Percentiles rank a stretch among this genome's conserved stretches.
Evolutionary conservation across 176 grass and related monocot species (phyloP).

Genomic region (Bonia amplexicaulis): DNA sequence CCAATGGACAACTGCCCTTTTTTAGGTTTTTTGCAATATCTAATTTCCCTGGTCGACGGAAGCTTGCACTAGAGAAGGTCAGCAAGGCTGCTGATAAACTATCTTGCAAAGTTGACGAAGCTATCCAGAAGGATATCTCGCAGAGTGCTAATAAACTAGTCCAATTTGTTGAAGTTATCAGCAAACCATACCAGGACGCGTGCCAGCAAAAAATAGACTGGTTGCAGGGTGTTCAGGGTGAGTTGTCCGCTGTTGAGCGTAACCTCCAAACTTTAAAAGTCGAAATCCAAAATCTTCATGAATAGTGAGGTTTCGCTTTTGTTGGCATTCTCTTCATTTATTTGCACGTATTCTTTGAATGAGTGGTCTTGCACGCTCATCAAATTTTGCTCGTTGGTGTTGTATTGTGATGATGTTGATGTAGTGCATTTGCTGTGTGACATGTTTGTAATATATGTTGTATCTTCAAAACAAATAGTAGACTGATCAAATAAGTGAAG

Average conservation of each 20-base stretch:
- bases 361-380: background rate
- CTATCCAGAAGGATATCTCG: slow-evolving; percentile 72
- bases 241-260: slow-evolving; percentile 50
- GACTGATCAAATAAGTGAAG: background rate
- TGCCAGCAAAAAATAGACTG: slow-evolving; percentile 67
- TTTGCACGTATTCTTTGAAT: slow-evolving; percentile 25
- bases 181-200: slow-evolving; percentile 67
- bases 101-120: slow-evolving; percentile 59
- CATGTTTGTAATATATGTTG: slow-evolving; percentile 4
- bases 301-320: slow-evolving; percentile 24
- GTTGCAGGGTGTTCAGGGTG: slow-evolving; percentile 51
- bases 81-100: slow-evolving; percentile 60
- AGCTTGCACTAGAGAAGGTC: slow-evolving; percentile 57
- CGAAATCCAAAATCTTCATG: slow-evolving; percentile 83
- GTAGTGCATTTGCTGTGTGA: background rate
- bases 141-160: slow-evolving; percentile 50
- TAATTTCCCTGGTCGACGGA: slow-evolving; percentile 64
- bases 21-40: slow-evolving; percentile 79
- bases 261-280: slow-evolving; percentile 73
- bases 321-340: background rate
- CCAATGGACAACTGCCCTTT: background rate
- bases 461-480: slow-evolving; percentile 17
- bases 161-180: slow-evolving; percentile 56
- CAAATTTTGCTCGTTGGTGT: slow-evolving; percentile 14
- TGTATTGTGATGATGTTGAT: background rate